Base-by-base conservation (phyloP, 2,329 filamentous ascomycete genomes). In the Hyphodiscus sp. region DNA sequence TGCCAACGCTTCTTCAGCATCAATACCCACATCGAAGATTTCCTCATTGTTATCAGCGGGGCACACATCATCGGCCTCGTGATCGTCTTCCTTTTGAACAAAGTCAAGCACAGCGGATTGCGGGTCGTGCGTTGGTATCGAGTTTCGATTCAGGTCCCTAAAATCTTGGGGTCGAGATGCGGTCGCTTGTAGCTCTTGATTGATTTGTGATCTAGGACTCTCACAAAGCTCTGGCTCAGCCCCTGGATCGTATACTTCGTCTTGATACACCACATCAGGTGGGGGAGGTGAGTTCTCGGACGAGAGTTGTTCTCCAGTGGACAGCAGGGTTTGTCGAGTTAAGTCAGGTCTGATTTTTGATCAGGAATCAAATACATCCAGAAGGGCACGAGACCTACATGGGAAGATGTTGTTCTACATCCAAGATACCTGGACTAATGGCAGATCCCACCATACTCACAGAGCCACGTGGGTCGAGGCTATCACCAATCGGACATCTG, bases 241-340 rank as follows among this genome's bases (percentile, higher is more conserved):
- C 51, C 50, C 51, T 30, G 29, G 3, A 38, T 41, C 50, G 10
- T 41, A 30, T 47, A 48, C 29, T 7, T 43, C 41, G 23, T 19
- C 44, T 38, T 20, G 19, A n/a, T 26, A 29, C 15, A 18, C 20
- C 38, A 26, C 8, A 8, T 26, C 23, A 3, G 57, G 53, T 29
- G 53, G 30, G 1, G 58, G 51, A 16, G 55, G 54, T n/a, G 52
- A 50, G 18, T 61, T 53, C 20, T 52, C 57, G 11, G 52, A 52
- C 5, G 52, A 54, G 16, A 10, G 33, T 13, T n/a, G 33, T n/a
- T 38, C 16, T n/a, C 33, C 33, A 2, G 20, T 20, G n/a, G n/a
- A 9, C 26, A 44, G n/a, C 11, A 18, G 29, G 11, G 45, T 44
- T 52, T 8, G 13, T 6, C 38, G 53, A 33, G 41, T 20, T 13